A percentile compares a stretch with the other conserved stretches of the same genome.
Conservation (phyloP, 768 basidiomycete species). For the Xanthoconium purpureum region DNA sequence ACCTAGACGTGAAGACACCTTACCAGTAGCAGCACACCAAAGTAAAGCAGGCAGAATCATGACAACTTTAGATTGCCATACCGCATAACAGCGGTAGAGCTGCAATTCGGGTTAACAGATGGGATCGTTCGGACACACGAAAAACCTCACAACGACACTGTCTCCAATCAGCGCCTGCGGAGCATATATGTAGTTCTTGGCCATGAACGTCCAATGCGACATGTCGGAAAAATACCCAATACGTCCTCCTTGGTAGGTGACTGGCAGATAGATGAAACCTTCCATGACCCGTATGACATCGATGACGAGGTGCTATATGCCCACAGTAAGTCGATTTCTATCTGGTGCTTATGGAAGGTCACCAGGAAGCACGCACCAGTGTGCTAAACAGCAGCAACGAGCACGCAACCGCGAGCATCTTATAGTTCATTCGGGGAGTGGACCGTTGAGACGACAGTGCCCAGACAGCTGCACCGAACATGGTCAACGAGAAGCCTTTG, state of each 20-base stretch:
- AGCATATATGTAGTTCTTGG: constrained; percentile 22
- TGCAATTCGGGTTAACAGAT: constrained; percentile 3
- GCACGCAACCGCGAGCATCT: constrained; percentile 24
- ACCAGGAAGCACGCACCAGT: constrained; percentile 14
- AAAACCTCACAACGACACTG: constrained; percentile 24
- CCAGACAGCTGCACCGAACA: constrained; percentile 34
- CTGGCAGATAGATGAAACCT: constrained; percentile 25
- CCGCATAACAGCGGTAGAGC: constrained; percentile 32
- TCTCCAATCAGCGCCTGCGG: constrained; percentile 32
- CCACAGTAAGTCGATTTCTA: neutral
- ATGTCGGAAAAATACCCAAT: constrained; percentile 24
- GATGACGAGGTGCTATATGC: constrained; percentile 24
- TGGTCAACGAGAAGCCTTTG: constrained; percentile 35
- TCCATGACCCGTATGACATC: constrained; percentile 24
- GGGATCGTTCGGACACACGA: neutral
- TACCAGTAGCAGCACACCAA: constrained; percentile 30
- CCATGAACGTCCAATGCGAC: constrained; percentile 29
- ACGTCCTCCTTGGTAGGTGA: constrained; percentile 19
- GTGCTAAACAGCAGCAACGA: constrained; percentile 32
- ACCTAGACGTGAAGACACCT: neutral
- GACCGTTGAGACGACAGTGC: constrained; percentile 11
- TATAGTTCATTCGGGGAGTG: constrained; percentile 12
- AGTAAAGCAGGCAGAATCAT: constrained; percentile 29
- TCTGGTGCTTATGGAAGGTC: no score
- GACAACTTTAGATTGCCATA: constrained; percentile 30